Base-by-base conservation (phyloP, 306 rosid genomes). In the Chamaecrista fasciculata region DNA sequence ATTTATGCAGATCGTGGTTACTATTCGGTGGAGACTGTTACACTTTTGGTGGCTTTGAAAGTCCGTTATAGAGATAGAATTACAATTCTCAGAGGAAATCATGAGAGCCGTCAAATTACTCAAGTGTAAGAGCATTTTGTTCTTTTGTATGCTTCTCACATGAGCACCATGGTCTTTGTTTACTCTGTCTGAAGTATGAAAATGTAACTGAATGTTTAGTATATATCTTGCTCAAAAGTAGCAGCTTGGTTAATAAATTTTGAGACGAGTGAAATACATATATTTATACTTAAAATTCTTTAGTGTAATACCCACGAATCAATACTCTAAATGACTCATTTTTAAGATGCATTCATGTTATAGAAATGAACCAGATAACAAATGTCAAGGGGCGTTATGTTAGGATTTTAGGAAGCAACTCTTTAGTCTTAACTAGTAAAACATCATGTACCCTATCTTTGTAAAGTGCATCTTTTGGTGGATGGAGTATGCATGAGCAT, bases 1-100 rank as follows among this genome's bases (percentile, higher is more conserved):
- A 29, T 77, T 61, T 72, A 16, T 84, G 88, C 87, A 89, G 92
- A 89, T 75, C 84, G 85, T 66, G 81, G 80, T 25, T 84, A 80
- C 76, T 78, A 94, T 77, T 94, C 98, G 18, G 98, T 94, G 81
- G 98, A 94, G 89, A 94, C 97, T 68, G 97, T 94, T 73, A 71
- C 98, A 0, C 97, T 94, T 69, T 86, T 94, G 76, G 98, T 94
- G 80, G 95, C 97, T 19, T 79, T 94, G 84, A 94, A 94, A 86
- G 97, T 90, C 47, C 97, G 98, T 49, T 90, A 90, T 79, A 88
- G 98, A 82, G 98, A 94, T 81, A 94, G 98, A 83, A 88, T 94
- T 82, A 94, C 98, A 69, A 94, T 94, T 73, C 96, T 94, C 62
- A 86, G 98, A 73, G 98, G 98, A 79, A 93, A 93, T 79, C 98